These are phyloP conservation scores for Elaeagnus macrophylla DNA, from an alignment of 306 rosid species.

Conservation along the genomic window DNA sequence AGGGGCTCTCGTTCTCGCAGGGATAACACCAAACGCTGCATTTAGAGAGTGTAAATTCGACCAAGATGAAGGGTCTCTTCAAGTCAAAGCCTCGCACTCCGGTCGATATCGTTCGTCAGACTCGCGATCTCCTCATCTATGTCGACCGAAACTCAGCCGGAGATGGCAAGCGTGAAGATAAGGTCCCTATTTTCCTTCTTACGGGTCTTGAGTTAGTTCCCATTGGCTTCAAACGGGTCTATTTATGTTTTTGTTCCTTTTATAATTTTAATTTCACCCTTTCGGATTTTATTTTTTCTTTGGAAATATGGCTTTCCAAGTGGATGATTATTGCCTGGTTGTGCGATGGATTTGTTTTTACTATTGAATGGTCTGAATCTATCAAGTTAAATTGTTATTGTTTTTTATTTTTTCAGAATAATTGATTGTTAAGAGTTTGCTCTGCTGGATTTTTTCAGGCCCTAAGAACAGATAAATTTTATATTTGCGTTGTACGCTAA, in stretches of 20 bases:
- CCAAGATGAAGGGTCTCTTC: constrained; percentile 77
- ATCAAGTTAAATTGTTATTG: too few species aligned
- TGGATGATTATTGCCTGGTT: too few species aligned
- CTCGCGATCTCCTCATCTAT: constrained; percentile 71
- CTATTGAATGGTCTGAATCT: too few species aligned
- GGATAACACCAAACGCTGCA: background rate
- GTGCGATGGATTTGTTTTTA: too few species aligned
- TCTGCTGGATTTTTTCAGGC: too few species aligned
- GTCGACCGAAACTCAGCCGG: constrained; percentile 42
- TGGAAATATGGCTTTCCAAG: too few species aligned
- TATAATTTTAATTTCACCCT: background rate
- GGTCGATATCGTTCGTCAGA: constrained; percentile 66
- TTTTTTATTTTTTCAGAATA: too few species aligned
- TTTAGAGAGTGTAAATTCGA: constrained; percentile 1
- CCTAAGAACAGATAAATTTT: too few species aligned
- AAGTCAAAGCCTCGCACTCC: constrained; percentile 96
- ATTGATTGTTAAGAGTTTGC: too few species aligned
- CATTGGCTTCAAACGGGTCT: background rate
- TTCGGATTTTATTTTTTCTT: too few species aligned
- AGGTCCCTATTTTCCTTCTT: constrained; percentile 29
- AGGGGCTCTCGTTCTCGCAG: constrained; percentile 11
- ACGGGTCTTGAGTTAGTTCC: background rate
- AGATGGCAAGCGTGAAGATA: constrained; percentile 86
- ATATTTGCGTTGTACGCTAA: too few species aligned
- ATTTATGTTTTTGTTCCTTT: background rate